A percentile compares a stretch with the other conserved stretches of the same genome.
phyloP scores from a whole-genome alignment of 352 stramenopile species.

The Phytophthora citrophthora region DNA sequence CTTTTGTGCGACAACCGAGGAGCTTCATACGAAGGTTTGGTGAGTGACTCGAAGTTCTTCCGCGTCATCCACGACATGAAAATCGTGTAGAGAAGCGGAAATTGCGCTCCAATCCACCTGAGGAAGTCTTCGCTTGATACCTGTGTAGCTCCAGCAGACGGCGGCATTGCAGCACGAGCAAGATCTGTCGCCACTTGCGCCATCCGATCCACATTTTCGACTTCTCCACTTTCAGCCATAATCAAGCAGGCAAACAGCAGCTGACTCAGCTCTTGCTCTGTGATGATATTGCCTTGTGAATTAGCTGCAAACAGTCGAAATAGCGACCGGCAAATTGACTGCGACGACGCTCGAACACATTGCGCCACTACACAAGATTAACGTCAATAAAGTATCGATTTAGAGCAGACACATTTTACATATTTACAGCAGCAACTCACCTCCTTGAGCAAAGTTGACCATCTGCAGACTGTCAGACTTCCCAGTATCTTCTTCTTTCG shows the following conservation, averaged over 20 bases:
- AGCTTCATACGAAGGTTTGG: slow-evolving; percentile 55
- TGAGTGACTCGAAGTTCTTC: slow-evolving; percentile 58
- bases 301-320: slow-evolving; percentile 61
- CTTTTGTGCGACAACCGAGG: slow-evolving; percentile 66
- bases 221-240: slow-evolving; percentile 54
- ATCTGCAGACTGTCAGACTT: slow-evolving; percentile 33
- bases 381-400: slow-evolving; percentile 6
- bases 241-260: slow-evolving; percentile 58
- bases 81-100: slow-evolving; percentile 76
- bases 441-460: slow-evolving; percentile 69
- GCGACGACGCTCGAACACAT: slow-evolving; percentile 70
- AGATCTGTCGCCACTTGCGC: slow-evolving; percentile 51
- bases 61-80: slow-evolving; percentile 77
- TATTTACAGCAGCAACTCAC: slow-evolving; percentile 28
- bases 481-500: slow-evolving; percentile 27
- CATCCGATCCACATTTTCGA: slow-evolving; percentile 38
- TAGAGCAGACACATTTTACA: background rate
- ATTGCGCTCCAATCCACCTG: slow-evolving; percentile 62
- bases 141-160: slow-evolving; percentile 23
- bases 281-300: slow-evolving; percentile 33
- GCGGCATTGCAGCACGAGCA: slow-evolving; percentile 43
- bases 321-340: slow-evolving; percentile 56
- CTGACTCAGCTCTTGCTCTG: slow-evolving; percentile 47
- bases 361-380: slow-evolving; percentile 50
- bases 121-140: slow-evolving; percentile 65